phyloP scores from a whole-genome alignment of 306 rosid genomes.

The Lablab purpureus region DNA sequence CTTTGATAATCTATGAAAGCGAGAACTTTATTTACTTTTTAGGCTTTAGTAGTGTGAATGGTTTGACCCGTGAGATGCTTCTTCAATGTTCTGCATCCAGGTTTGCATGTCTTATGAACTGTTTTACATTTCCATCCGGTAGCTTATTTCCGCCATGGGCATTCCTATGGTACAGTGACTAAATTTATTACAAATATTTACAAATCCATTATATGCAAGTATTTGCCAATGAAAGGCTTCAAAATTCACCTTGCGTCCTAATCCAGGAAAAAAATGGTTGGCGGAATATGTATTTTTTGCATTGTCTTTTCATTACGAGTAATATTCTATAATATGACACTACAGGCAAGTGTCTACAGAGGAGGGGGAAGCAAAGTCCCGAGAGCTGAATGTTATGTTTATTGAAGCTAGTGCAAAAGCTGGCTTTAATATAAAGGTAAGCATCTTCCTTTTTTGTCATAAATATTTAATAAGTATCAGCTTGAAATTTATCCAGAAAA shows the following conservation, averaged over 20 bases:
- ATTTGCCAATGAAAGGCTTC: conserved; percentile 7
- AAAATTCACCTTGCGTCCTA: conserved; percentile 14
- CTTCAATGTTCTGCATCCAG: neutral
- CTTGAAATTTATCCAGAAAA: conserved; percentile 9
- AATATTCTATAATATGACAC: conserved; percentile 34
- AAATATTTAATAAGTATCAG: conserved; percentile 9
- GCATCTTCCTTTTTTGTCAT: neutral
- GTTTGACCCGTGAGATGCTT: conserved; percentile 34
- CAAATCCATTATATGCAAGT: neutral
- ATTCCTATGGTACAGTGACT: conserved; percentile 1
- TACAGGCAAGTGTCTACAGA: conserved; percentile 89
- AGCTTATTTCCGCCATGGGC: neutral
- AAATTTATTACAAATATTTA: neutral
- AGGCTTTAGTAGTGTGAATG: conserved; percentile 16
- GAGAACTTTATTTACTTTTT: conserved; percentile 30
- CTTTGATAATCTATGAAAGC: conserved; percentile 20
- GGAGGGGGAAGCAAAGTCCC: conserved; percentile 89
- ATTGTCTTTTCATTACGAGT: conserved; percentile 41
- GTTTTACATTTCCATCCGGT: conserved; percentile 24
- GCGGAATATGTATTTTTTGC: neutral
- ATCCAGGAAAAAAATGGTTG: neutral
- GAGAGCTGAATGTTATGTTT: conserved; percentile 81
- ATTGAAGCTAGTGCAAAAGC: conserved; percentile 97
- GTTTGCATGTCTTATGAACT: conserved; percentile 15
- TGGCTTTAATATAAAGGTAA: conserved; percentile 89